Conservation (phyloP, 805 yeast species). For the Kluyveromyces lactis region DNA sequence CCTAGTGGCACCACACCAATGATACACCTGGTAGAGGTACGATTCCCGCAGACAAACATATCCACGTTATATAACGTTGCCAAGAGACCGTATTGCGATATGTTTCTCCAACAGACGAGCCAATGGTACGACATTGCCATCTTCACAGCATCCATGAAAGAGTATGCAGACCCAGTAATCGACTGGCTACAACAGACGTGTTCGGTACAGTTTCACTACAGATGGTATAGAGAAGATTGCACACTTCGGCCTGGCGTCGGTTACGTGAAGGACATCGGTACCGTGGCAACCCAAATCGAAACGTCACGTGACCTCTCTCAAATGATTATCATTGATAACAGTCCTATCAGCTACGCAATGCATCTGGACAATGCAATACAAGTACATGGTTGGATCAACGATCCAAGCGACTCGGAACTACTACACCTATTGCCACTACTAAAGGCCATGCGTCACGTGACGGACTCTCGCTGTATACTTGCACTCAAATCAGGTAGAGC, state of each 20-base stretch:
- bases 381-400: slow-evolving; percentile 97
- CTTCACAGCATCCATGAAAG: slow-evolving; percentile 90
- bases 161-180: slow-evolving; percentile 95
- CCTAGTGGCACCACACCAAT: slow-evolving; percentile 20
- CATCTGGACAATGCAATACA: slow-evolving; percentile 85
- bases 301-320: slow-evolving; percentile 28
- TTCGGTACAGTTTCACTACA: slow-evolving; percentile 45
- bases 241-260: slow-evolving; percentile 71
- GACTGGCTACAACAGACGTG: slow-evolving; percentile 68
- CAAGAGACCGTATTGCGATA: slow-evolving; percentile 87
- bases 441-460: slow-evolving; percentile 52
- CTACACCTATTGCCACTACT: slow-evolving; percentile 71
- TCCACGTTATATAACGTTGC: slow-evolving; percentile 84
- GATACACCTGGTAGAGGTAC: slow-evolving; percentile 76
- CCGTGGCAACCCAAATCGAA: slow-evolving; percentile 3
- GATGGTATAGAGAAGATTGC: slow-evolving; percentile 78
- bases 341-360: slow-evolving; percentile 79
- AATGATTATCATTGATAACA: slow-evolving; percentile 78
- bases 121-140: slow-evolving; percentile 85
- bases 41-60: slow-evolving; percentile 44
- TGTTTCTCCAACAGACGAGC: slow-evolving; percentile 66
- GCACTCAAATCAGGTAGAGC: slow-evolving; percentile 59
- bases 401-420: slow-evolving; percentile 82
- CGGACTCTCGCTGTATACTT: slow-evolving; percentile 75
- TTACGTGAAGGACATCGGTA: slow-evolving; percentile 63